Base-by-base conservation (phyloP, 257 asterid species). In the Nicotiana otophora region DNA sequence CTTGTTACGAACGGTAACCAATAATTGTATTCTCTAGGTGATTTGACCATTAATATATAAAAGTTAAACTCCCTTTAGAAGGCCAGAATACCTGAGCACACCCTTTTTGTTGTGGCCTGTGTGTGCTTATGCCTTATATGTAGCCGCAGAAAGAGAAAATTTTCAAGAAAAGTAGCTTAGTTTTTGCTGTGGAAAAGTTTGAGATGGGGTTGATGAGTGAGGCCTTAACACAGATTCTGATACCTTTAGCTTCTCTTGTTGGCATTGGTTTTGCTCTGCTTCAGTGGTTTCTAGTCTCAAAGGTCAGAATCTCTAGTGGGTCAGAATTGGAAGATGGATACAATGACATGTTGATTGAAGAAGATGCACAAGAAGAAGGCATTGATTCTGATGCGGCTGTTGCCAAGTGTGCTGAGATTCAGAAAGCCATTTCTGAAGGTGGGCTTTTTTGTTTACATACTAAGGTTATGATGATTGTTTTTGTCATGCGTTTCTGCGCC, bases 351-450 rank as follows among this genome's bases (percentile, higher is more conserved):
- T 67, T 86, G 83, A 86, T 86, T 76, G 88, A 81, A 76, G 88
- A 77, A 68, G 86, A 83, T 60, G 88, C 61, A 69, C 84, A 60
- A 68, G 85, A 82, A 57, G 86, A 83, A 81, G 88, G 88, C 16
- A 53, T 83, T 33, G 83, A 83, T 17, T 20, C 80, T 10, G 83
- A 53, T 26, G 72, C 53, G 10, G 81, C 61, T 57, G 85, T 83
- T 83, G 72, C 31, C 69, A 86, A 86, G 61, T 86, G 88, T 77
- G 83, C 88, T 77, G 88, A 86, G 51, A 86, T 86, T 81, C 88
- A 86, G 34, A 83, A 76, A 65, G 88, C 86, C 74, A 86, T 86
- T 75, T 86, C 88, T 54, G 84, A 61, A 11, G 86, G 88, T 86
- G n/a, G 1, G 76, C 0, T 34, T 23, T 66, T 81, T 26, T 57